Evolutionary conservation across 2,329 filamentous ascomycete species (phyloP), one percentile per base, ranked within the genome.

Genomic region (Diatrype stigma): DNA sequence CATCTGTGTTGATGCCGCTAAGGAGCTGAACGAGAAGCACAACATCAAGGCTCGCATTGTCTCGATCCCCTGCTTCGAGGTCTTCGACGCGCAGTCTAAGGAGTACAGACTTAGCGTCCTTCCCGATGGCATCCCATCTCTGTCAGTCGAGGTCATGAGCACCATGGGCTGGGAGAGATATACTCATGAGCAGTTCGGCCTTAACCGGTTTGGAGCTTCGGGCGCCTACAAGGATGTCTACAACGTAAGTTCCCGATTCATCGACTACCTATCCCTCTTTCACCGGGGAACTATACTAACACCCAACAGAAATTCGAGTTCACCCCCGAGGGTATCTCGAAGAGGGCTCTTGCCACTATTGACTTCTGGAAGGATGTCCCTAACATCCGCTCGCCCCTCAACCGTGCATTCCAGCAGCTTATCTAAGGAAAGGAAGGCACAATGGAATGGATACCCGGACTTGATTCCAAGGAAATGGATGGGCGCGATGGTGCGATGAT

Each of bases 111-210:
- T 99, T 63, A 87, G 85, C 61, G 89, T 96, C 60, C 84, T 99
- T 57, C 94, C 93, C 65, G 91, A 96, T 70, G 92, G 92, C 61
- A 93, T 96, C 70, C 93, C 94, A 61, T 84, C 91, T 56, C 74
- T 99, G 73, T 95, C 89, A 51, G 89, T 99, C 62, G 94, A 99
- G 81, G 92, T 91, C 72, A 95, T 96, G 89, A 88, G 83, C 74
- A 99, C 94, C 62, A 86, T 96, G 76, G 94, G 94, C 63, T 99
- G 94, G 94, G 92, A 97, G 84, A 89, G 93, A 74, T 99, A 97
- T 79, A 89, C 91, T 53, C 93, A 99, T 77, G 94, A 99, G 85
- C 94, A 99, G 80, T 99, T 99, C 68, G 94, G 94, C 71, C 85
- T 99, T 62, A 99, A 99, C 87, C 85, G 94, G 71, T 99, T 99